Evolutionary conservation across 1,284 basidiomycete species (phyloP), one percentile per base, ranked within the genome.

Genomic region (Grifola frondosa): DNA sequence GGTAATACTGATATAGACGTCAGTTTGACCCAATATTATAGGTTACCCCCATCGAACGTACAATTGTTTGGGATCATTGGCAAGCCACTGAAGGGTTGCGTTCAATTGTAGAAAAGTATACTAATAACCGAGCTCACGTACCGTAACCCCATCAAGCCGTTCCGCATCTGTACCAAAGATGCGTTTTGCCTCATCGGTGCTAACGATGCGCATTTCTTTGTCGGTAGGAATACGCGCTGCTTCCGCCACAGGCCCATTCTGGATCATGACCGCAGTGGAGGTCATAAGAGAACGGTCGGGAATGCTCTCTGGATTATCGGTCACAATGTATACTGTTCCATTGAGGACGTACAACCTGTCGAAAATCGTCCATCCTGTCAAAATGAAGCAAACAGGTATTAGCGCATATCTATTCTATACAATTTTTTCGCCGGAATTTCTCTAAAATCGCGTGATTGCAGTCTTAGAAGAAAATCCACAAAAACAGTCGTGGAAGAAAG

Each of bases 31-130:
- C 24, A 40, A 10, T 11, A 13, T 5, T 23, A 17, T n/a, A 15
- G n/a, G 10, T 16, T 4, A 13, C 9, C 20, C 13, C n/a, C 24
- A 13, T 6, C 8, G 11, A 33, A 10, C 77, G 60, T 63, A 90
- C 90, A 80, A 94, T 73, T 94, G 91, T 19, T 80, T 77, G 4
- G 86, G 81, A 54, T 95, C 91, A 54, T 92, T 93, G 25, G 84
- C 73, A 10, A 92, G 67, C 67, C 83, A 86, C 81, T 89, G 48
- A 21, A 23, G 16, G 2, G 10, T 49, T 44, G 16, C 20, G 56
- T 39, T 28, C 5, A 3, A 25, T 4, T 15, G 24, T 19, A 8
- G 11, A 41, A n/a, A 25, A 20, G 17, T 11, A 8, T 21, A 22
- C 21, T 16, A 12, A 21, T 6, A 37, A 26, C 24, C 6, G 39